Evolutionary conservation across 441 rosid species (phyloP), one percentile per base, ranked within the genome.

Genomic region (Lepidium campestre): DNA sequence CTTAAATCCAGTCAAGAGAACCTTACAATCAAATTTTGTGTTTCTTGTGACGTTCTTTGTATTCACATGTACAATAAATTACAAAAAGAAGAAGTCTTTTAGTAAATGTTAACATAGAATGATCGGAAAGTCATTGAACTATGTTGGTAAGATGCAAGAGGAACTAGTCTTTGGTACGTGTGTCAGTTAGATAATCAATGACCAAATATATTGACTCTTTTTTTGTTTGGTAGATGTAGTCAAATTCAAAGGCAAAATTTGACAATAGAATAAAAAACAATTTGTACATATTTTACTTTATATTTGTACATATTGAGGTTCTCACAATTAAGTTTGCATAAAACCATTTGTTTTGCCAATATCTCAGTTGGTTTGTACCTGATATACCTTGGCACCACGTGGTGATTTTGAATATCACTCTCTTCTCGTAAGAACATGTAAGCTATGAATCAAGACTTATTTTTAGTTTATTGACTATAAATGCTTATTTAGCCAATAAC

Each of bases 141-240:
- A 58, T 10, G 47, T 36, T 62, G 34, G 15, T 10, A 47, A 35
- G 10, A 18, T n/a, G 25, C 17, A 31, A 37, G 31, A 45, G 42
- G 35, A 29, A 46, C 34, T 67, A 14, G 48, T 37, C 63, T 66
- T 66, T 44, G 63, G 35, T 10, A 34, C 45, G 25, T 56, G 64
- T 67, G 44, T 65, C 49, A 25, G n/a, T n/a, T 27, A 37, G 15
- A 49, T n/a, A 23, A 18, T 25, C 27, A 49, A 49, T 25, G 68
- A 10, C 50, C 39, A 49, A 49, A 23, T 49, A 7, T 23, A 7
- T 25, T 49, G 55, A 62, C 57, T 48, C 36, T 23, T 62, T 48
- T 22, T 35, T n/a, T n/a, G 10, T n/a, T n/a, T n/a, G 15, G 41
- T 10, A 40, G 54, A 45, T 60, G 34, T 13, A 18, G 54, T 45